Base-by-base conservation (phyloP, 2,329 filamentous ascomycete genomes). In the Clonostachys solani region DNA sequence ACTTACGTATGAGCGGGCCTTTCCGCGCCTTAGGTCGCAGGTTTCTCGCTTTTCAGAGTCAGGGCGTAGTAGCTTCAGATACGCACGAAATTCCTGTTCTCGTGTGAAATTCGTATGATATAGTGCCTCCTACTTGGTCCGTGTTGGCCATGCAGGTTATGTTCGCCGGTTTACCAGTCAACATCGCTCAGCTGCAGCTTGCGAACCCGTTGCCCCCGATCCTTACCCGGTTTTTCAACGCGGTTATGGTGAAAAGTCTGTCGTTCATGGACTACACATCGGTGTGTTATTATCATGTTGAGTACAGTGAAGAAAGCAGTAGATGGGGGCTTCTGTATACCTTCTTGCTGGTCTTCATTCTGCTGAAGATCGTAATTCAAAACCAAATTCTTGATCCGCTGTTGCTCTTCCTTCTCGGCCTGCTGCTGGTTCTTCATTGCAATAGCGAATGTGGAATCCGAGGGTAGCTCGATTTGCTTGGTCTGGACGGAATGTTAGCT, bases 351-450 rank as follows among this genome's bases (percentile, higher is more conserved):
- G 54, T 91, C 85, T 61, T 95, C 89, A 56, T 75, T 85, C 60
- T 95, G 91, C 45, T 89, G 84, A 62, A 96, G 82, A 69, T 99
- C 94, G 62, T 96, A 95, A 67, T 96, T 97, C 56, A 99, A 75
- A 46, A 99, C 94, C 42, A 99, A 77, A 60, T 90, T 96, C 74
- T 99, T 99, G 81, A 99, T 99, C 52, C 94, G 88, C 66, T 96
- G 91, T 66, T 99, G 92, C 66, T 99, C 95, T 62, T 96, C 94
- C 46, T 87, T 86, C 64, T 97, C 92, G 4, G 91, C 92, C 68
- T 95, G 88, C 63, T 96, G 92, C 70, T 97, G 92, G 50, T 82
- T 91, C 64, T 90, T 94, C 91, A 99, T 94, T 40, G 94, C 94
- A 54, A 97, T 81, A 6, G 94, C 94, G 68, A 99, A 96, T 44